Evolutionary conservation across 371 early-diverging fungal species (phyloP).

Genomic region (Mucor mucedo): DNA sequence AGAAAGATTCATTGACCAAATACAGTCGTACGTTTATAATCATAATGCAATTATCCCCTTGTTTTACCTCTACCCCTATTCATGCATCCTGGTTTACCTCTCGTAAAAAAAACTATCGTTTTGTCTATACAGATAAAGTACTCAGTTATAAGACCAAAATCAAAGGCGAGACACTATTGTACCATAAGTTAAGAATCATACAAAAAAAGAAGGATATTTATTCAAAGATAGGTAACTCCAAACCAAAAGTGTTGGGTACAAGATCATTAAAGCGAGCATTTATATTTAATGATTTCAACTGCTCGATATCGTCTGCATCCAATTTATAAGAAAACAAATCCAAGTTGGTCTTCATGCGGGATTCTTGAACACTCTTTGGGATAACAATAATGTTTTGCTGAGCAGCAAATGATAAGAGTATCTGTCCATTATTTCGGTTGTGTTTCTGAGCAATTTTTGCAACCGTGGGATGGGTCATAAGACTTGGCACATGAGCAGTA

Average conservation of each 20-base stretch:
- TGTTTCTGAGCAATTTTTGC: slow-evolving; percentile 19
- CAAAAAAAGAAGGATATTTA: slow-evolving; percentile 14
- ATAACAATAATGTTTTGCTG: slow-evolving; percentile 61
- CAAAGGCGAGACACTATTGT: no score
- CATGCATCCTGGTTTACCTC: no score
- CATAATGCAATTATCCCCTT: no score
- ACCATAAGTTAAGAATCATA: no score
- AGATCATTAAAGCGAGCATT: slow-evolving; percentile 46
- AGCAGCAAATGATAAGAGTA: slow-evolving; percentile 62
- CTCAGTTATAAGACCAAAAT: no score
- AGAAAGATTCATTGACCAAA: no score
- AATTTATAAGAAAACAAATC: slow-evolving; percentile 33
- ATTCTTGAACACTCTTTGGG: slow-evolving; percentile 63
- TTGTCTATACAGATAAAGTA: no score
- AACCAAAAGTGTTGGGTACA: slow-evolving; percentile 27
- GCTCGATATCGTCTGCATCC: slow-evolving; percentile 34
- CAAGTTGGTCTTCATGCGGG: slow-evolving; percentile 51
- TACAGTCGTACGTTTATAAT: no score
- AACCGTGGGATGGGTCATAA: slow-evolving; percentile 38
- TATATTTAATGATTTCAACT: slow-evolving; percentile 30
- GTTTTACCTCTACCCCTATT: no score
- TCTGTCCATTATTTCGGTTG: slow-evolving; percentile 20
- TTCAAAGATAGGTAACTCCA: slow-evolving; percentile 42
- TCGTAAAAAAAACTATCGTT: no score
- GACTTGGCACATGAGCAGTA: slow-evolving; percentile 41